A percentile compares a stretch with the other conserved stretches of the same genome.
Conservation (phyloP, 768 basidiomycete genomes). For the Rhizopogon salebrosus region DNA sequence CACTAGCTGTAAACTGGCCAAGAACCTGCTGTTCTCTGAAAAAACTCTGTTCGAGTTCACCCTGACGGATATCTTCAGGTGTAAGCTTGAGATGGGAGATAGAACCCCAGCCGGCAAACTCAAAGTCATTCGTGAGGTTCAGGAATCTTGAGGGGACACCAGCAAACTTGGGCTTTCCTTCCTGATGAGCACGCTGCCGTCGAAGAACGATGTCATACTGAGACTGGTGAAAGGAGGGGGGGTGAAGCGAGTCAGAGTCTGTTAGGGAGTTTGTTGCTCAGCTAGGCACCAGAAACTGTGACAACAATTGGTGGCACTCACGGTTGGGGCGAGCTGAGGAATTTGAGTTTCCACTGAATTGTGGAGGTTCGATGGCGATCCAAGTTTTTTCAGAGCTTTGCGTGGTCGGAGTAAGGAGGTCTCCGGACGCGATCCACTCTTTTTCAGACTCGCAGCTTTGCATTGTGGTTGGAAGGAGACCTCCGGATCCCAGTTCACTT, state of each 20-base stretch:
- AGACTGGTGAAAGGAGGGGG: slow-evolving; percentile 41
- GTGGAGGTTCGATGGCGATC: not conserved
- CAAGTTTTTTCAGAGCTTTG: not conserved
- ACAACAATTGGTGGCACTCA: not conserved
- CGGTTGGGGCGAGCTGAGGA: not conserved
- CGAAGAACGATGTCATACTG: slow-evolving; percentile 56
- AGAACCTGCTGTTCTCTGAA: slow-evolving; percentile 36
- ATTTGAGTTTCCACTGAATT: not conserved
- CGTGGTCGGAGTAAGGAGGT: too few species aligned
- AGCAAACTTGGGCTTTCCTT: slow-evolving; percentile 34
- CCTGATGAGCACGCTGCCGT: slow-evolving; percentile 48
- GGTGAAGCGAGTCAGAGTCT: slow-evolving; percentile 6
- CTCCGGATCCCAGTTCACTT: too few species aligned
- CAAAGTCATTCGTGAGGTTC: slow-evolving; percentile 57
- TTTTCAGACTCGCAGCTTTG: too few species aligned
- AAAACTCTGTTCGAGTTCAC: slow-evolving; percentile 28
- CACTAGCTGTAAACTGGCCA: slow-evolving; percentile 61
- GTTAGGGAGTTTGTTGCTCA: not conserved
- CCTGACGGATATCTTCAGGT: slow-evolving; percentile 31
- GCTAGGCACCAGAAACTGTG: not conserved
- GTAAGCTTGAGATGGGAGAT: slow-evolving; percentile 42
- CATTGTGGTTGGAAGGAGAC: too few species aligned
- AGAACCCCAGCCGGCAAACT: slow-evolving; percentile 72
- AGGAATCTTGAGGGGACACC: slow-evolving; percentile 54
- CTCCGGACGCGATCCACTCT: not conserved